Evolutionary conservation across 371 early-diverging fungal genomes (phyloP).

Genomic region (Nematocida minor): DNA sequence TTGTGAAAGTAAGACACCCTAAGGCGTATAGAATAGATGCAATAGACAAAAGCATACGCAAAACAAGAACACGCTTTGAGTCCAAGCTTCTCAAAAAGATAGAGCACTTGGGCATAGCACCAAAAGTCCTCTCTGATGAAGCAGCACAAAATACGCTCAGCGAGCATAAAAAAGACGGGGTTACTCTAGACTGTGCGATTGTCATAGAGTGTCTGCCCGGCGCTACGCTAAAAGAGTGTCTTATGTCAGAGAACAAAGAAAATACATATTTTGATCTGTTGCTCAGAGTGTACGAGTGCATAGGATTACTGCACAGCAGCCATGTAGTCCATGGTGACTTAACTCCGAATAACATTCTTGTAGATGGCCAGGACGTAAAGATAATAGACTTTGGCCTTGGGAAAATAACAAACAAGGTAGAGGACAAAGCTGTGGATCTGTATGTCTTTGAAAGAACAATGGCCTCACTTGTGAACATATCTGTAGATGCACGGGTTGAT

Average conservation of each 20-base stretch:
- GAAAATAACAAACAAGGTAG: conserved; percentile 73
- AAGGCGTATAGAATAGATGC: conserved; percentile 61
- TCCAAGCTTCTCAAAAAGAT: conserved; percentile 52
- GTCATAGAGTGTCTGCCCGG: conserved; percentile 59
- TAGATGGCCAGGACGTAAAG: conserved; percentile 60
- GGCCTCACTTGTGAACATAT: conserved; percentile 69
- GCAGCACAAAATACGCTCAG: too few species aligned
- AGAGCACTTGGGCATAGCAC: conserved; percentile 15
- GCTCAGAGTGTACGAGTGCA: conserved; percentile 26
- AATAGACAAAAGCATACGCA: conserved; percentile 57
- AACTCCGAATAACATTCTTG: conserved; percentile 87
- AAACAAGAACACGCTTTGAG: conserved; percentile 57
- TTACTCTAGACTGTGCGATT: conserved; percentile 10
- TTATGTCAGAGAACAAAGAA: neutral
- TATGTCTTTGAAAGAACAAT: conserved; percentile 92
- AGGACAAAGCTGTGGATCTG: conserved; percentile 96
- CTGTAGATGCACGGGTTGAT: conserved; percentile 61
- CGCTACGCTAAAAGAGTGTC: conserved; percentile 36
- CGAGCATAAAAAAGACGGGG: neutral
- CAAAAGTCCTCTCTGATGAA: conserved; percentile 2
- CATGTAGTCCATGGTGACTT: conserved; percentile 91
- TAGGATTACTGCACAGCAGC: conserved; percentile 75
- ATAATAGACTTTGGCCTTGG: conserved; percentile 95
- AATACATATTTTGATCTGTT: neutral
- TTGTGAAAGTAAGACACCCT: conserved; percentile 54